phyloP scores from a whole-genome alignment of 2,329 filamentous ascomycete species.

The Volutella citrinella region DNA sequence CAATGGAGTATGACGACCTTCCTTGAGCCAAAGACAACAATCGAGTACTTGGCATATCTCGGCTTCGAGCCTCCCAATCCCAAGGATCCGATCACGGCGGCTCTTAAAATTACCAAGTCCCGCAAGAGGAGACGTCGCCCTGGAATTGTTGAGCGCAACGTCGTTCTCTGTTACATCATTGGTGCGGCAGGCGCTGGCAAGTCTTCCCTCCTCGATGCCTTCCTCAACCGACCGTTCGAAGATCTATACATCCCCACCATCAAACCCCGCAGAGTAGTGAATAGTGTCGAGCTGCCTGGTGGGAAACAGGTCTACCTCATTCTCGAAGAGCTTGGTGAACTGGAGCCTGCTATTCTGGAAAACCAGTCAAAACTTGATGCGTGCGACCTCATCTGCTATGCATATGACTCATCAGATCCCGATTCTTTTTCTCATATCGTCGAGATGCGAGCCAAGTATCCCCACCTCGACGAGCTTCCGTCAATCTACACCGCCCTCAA shows the following conservation, averaged over 20 bases:
- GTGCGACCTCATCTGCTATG: slow-evolving; percentile 91
- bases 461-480: slow-evolving; percentile 83
- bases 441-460: slow-evolving; percentile 71
- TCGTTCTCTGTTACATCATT: slow-evolving; percentile 89
- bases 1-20: slow-evolving; percentile 99
- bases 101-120: slow-evolving; percentile 88
- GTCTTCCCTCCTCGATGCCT: slow-evolving; percentile 84
- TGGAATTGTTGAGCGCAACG: slow-evolving; percentile 86
- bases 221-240: slow-evolving; percentile 84
- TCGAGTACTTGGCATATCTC: slow-evolving; percentile 94
- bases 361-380: slow-evolving; percentile 87
- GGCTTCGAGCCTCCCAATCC: slow-evolving; percentile 81
- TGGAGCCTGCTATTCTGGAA: slow-evolving; percentile 92
- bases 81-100: slow-evolving; percentile 75
- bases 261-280: slow-evolving; percentile 88
- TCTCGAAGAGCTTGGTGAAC: slow-evolving; percentile 87
- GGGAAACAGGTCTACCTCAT: slow-evolving; percentile 98
- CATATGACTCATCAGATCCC: slow-evolving; percentile 94
- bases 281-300: slow-evolving; percentile 92
- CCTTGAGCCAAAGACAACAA: slow-evolving; percentile 87
- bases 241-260: slow-evolving; percentile 88
- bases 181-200: slow-evolving; percentile 86
- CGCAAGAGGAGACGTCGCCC: slow-evolving; percentile 80
- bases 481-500: slow-evolving; percentile 92
- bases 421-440: slow-evolving; percentile 94